Conservation (phyloP, 2,329 filamentous ascomycete species). For the Colletotrichum musicola region DNA sequence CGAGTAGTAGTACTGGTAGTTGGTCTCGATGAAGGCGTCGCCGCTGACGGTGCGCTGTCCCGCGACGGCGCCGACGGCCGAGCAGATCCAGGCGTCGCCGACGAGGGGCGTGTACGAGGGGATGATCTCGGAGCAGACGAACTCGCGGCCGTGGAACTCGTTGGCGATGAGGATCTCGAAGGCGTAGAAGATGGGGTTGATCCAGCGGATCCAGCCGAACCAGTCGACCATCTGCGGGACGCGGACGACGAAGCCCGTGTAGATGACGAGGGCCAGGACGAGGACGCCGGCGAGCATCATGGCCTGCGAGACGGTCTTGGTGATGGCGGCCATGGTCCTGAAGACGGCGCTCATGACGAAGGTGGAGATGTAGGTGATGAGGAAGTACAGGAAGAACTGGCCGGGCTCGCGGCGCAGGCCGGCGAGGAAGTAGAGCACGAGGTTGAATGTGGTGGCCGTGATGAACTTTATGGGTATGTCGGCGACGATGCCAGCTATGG, state of each 20-base stretch:
- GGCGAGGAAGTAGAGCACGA: conserved; percentile 70
- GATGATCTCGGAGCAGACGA: conserved; percentile 66
- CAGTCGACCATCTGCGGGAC: conserved; percentile 74
- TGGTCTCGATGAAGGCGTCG: conserved; percentile 68
- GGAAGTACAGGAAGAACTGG: conserved; percentile 81
- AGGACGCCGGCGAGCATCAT: conserved; percentile 66
- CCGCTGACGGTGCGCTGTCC: conserved; percentile 69
- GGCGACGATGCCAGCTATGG: conserved; percentile 64
- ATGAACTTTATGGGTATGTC: conserved; percentile 71
- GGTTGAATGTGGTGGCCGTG: conserved; percentile 63
- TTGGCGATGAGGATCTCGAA: conserved; percentile 81
- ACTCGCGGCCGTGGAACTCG: conserved; percentile 73
- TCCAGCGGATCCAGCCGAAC: conserved; percentile 81
- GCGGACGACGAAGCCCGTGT: conserved; percentile 69
- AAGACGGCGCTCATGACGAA: conserved; percentile 84
- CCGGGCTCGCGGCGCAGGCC: conserved; percentile 68
- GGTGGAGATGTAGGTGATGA: conserved; percentile 76
- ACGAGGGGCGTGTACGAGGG: conserved; percentile 59
- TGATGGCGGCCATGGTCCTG: conserved; percentile 78
- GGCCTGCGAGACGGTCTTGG: conserved; percentile 72
- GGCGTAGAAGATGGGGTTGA: conserved; percentile 80
- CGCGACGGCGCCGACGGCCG: conserved; percentile 65
- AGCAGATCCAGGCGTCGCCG: conserved; percentile 65
- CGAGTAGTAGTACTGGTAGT: conserved; percentile 67
- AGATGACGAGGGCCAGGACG: conserved; percentile 71